Conservation (phyloP, 202 grass and related monocot species). For the Saccharum hybrid region DNA sequence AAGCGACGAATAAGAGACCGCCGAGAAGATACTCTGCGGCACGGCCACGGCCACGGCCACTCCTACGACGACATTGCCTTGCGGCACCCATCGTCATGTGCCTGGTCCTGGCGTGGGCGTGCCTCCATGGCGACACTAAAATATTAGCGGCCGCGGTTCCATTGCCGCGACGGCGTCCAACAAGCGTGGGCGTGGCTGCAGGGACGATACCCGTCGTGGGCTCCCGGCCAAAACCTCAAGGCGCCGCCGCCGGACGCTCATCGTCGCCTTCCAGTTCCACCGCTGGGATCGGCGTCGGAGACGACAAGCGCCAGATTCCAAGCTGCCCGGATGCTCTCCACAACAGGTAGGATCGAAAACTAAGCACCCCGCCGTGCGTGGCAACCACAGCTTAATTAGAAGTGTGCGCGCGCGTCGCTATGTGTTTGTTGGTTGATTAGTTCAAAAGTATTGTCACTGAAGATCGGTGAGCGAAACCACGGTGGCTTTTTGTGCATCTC, state of each 20-base stretch:
- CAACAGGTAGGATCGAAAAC: slow-evolving; percentile 40
- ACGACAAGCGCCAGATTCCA: slow-evolving; percentile 58
- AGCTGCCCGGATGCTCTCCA: slow-evolving; percentile 76
- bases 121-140: slow-evolving; percentile 12
- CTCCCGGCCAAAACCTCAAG: slow-evolving; percentile 49
- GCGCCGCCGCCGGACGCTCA: not conserved
- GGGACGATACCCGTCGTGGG: slow-evolving; percentile 31
- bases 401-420: not conserved
- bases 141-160: slow-evolving; percentile 31
- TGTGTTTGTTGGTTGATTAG: not conserved
- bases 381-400: not conserved
- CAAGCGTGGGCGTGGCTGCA: not conserved
- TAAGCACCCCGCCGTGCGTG: no score
- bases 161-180: not conserved
- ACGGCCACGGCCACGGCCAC: not conserved
- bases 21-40: not conserved
- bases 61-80: not conserved
- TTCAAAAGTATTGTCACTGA: not conserved
- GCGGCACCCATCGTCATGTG: slow-evolving; percentile 14
- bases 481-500: not conserved
- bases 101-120: slow-evolving; percentile 22
- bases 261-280: not conserved
- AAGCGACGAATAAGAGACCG: slow-evolving; percentile 13
- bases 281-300: slow-evolving; percentile 8
- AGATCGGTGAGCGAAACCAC: not conserved